phyloP scores from a whole-genome alignment of 139 green algal species.

The Chlamydomonas urium region DNA sequence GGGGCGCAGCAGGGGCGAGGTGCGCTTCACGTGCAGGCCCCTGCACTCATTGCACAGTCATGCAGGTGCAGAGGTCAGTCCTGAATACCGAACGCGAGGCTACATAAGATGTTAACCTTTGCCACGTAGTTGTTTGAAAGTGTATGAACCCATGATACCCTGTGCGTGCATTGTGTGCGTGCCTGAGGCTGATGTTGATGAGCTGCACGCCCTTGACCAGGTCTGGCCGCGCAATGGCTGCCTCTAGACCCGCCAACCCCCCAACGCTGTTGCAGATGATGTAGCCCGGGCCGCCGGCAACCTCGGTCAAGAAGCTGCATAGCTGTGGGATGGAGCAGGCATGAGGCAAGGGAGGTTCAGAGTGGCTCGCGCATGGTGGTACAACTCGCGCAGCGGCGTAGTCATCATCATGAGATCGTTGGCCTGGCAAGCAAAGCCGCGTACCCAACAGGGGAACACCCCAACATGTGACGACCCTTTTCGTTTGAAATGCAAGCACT shows the following conservation, averaged over 20 bases:
- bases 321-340: too few relatives aligned
- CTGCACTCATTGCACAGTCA: constrained; percentile 27
- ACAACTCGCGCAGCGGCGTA: too few relatives aligned
- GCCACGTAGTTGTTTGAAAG: constrained; percentile 83
- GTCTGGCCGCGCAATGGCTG: constrained; percentile 33
- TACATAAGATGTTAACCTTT: too few relatives aligned
- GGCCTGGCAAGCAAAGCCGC: too few relatives aligned
- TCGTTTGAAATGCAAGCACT: too few relatives aligned
- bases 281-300: constrained; percentile 54
- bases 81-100: too few relatives aligned
- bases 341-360: too few relatives aligned
- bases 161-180: not conserved
- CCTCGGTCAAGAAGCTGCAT: constrained; percentile 67
- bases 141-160: too few relatives aligned
- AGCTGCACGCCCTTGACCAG: constrained; percentile 69
- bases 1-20: constrained; percentile 42
- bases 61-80: constrained; percentile 76
- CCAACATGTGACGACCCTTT: too few relatives aligned
- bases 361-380: too few relatives aligned
- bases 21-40: constrained; percentile 29
- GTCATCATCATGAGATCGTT: too few relatives aligned
- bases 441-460: too few relatives aligned
- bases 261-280: constrained; percentile 80
- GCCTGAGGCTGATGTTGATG: constrained; percentile 37
- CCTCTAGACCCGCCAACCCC: constrained; percentile 44